Evolutionary conservation across 1,139 yeast genomes (phyloP).

Genomic region (Hemisphaericaspora xylofermentans): DNA sequence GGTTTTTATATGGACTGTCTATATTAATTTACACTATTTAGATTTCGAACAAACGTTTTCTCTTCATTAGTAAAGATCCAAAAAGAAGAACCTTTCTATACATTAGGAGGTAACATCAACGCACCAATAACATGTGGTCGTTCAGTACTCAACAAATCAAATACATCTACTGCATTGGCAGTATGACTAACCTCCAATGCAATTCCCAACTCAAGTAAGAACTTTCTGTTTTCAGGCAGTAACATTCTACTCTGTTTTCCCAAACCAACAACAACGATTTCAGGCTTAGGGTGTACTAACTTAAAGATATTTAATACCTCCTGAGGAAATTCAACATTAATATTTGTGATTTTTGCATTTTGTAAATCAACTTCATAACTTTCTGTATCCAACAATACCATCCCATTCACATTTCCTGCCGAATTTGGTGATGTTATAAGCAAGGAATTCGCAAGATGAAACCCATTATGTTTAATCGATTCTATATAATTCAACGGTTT

Average conservation of each 20-base stretch:
- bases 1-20: neutral
- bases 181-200: slow-evolving; percentile 70
- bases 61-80: neutral
- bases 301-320: slow-evolving; percentile 49
- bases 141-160: slow-evolving; percentile 76
- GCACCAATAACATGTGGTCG: slow-evolving; percentile 73
- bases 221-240: slow-evolving; percentile 50
- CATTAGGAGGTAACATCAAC: slow-evolving; percentile 66
- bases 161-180: slow-evolving; percentile 65
- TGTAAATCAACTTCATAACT: slow-evolving; percentile 59
- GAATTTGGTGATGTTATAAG: slow-evolving; percentile 48
- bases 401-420: slow-evolving; percentile 47
- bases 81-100: slow-evolving; percentile 33
- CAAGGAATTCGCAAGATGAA: slow-evolving; percentile 38
- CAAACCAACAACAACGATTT: slow-evolving; percentile 67
- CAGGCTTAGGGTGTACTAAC: slow-evolving; percentile 74
- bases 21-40: neutral
- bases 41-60: neutral
- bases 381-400: slow-evolving; percentile 62
- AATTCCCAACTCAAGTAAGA: slow-evolving; percentile 58
- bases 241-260: slow-evolving; percentile 65
- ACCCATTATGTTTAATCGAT: slow-evolving; percentile 40
- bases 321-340: slow-evolving; percentile 40
- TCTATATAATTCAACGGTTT: slow-evolving; percentile 49
- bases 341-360: slow-evolving; percentile 36